Evolutionary conservation across 345 rosid species (phyloP), one percentile per base, ranked within the genome.

Genomic region (Physaria fendleri): DNA sequence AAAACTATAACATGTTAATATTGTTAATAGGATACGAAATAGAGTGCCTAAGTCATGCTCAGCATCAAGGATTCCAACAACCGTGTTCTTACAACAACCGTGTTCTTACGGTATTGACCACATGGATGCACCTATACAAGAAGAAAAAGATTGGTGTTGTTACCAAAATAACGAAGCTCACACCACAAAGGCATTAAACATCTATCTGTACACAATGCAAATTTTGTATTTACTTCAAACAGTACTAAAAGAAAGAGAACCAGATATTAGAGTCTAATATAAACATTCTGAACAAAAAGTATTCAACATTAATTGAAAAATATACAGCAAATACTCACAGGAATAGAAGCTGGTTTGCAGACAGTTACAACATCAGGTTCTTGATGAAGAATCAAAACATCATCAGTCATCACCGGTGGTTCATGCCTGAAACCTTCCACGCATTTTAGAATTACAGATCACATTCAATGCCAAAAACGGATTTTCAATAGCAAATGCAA

Each of bases 51-150:
- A 50, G 37, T 68, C 86, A 66, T 85, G 78, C 74, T 93, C 99
- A 21, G 97, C 97, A 64, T 85, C 82, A 71, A 93, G 97, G 78
- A 93, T 83, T 64, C 99, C 92, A 60, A 93, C 88, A 64, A 93
- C 77, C 4, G 95, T 93, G 78, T 93, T 93, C 81, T 93, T 93
- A 33, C 95, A 60, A 93, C 88, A 64, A 93, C 77, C 4, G 95
- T 93, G 78, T 93, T 93, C 81, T 93, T 93, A 33, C 95, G 87
- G 63, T 87, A 93, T 53, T 93, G 97, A 54, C 95, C 99, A 78
- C 95, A 89, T 10, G 94, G 97, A 78, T 87, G 95, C 59, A 93
- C 95, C 99, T 85, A 69, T 0, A 23, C 52, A 57, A 40, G 9
- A 60, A 20, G 56, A 14, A 69, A 50, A 34, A 55, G 1, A 39